Conservation (phyloP, 73 alveolate species). For the Diophrys sp. region DNA sequence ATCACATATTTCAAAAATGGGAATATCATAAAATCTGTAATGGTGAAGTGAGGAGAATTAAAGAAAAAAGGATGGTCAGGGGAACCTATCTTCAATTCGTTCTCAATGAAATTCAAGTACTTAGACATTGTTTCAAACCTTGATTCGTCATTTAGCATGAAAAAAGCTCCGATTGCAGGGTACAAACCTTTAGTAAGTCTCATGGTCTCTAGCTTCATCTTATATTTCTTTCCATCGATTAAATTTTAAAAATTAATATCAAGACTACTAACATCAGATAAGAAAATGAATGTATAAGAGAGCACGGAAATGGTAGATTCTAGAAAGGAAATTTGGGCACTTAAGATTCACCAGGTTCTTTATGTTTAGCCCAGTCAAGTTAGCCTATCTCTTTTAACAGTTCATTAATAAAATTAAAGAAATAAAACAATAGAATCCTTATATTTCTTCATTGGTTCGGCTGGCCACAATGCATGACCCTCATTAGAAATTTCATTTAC, state of each 20-base stretch:
- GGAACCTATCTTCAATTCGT: neutral
- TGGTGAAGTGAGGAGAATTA: neutral
- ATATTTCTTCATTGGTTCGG: slow-evolving; percentile 6
- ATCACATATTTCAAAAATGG: neutral
- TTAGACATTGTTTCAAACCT: neutral
- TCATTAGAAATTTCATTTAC: neutral
- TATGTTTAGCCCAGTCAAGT: too few species aligned
- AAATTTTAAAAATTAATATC: too few species aligned
- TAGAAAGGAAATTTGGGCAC: too few species aligned
- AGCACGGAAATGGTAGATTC: too few species aligned
- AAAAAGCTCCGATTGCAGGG: neutral
- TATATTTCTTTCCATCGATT: neutral
- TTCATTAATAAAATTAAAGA: too few species aligned
- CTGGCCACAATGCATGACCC: slow-evolving; percentile 16
- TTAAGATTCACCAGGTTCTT: too few species aligned
- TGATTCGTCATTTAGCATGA: neutral
- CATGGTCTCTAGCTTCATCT: neutral
- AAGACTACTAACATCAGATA: too few species aligned
- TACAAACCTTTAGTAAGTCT: neutral
- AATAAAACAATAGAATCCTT: too few species aligned
- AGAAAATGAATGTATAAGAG: too few species aligned
- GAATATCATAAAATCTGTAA: neutral
- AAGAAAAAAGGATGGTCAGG: slow-evolving; percentile 3
- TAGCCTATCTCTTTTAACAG: too few species aligned
- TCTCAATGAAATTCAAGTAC: neutral